Evolutionary conservation across 2,329 filamentous ascomycete genomes (phyloP).

Genomic region (Colletotrichum paranaense): DNA sequence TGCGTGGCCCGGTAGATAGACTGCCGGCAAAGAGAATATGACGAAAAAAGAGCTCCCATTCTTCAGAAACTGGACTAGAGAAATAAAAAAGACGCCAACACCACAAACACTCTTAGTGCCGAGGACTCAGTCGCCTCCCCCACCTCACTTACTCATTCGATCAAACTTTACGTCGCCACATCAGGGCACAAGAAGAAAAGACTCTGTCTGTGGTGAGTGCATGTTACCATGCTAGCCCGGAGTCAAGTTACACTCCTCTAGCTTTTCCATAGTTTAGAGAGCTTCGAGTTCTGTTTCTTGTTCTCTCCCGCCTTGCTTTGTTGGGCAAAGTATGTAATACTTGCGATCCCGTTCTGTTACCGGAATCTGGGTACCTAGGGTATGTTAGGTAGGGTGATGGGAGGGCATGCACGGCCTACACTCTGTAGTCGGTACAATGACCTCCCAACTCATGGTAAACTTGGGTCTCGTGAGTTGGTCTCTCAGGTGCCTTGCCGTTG

Average conservation of each 20-base stretch:
- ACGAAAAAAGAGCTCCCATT: neutral
- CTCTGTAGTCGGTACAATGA: neutral
- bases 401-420: neutral
- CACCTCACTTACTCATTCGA: slow-evolving; percentile 24
- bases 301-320: slow-evolving; percentile 26
- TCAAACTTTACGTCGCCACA: slow-evolving; percentile 13
- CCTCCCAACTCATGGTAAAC: too few relatives aligned
- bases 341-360: neutral
- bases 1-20: neutral
- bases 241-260: slow-evolving; percentile 9
- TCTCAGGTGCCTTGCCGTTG: neutral
- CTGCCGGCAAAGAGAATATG: neutral
- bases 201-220: neutral
- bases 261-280: slow-evolving; percentile 4
- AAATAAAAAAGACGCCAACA: slow-evolving; percentile 4
- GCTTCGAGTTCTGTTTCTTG: slow-evolving; percentile 23
- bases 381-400: neutral
- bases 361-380: neutral
- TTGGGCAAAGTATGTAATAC: slow-evolving; percentile 17
- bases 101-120: neutral
- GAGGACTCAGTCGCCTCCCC: slow-evolving; percentile 14
- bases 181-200: neutral
- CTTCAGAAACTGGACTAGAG: neutral
- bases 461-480: neutral
- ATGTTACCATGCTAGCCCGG: neutral